Evolutionary conservation across 352 stramenopile species (phyloP).

Genomic region (Blastocystis sp.): DNA sequence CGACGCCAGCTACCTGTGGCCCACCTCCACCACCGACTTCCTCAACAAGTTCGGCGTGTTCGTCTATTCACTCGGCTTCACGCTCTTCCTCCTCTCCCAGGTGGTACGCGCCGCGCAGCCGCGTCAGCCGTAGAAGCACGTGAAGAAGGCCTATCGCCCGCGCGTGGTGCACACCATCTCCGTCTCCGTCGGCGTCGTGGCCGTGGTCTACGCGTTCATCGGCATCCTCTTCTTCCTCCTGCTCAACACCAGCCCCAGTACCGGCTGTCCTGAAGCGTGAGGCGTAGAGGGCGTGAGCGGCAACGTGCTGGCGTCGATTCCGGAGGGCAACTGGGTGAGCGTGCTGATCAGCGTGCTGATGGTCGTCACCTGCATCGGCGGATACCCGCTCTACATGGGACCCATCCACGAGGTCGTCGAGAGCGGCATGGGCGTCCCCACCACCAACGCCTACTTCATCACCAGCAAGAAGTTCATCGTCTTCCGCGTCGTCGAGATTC

Average conservation of each 20-base stretch:
- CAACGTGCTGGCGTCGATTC: conserved; percentile 40
- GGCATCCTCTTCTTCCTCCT: not conserved
- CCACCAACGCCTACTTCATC: conserved; percentile 11
- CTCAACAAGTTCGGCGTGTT: conserved; percentile 59
- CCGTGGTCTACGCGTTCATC: conserved; percentile 13
- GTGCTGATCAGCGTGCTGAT: conserved; percentile 57
- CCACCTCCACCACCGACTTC: not conserved
- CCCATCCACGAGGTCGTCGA: conserved; percentile 53
- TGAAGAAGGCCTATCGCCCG: not conserved
- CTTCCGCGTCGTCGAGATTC: not conserved
- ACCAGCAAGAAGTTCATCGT: not conserved
- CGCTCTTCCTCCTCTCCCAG: conserved; percentile 35
- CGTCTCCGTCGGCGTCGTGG: conserved; percentile 5
- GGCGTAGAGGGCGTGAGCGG: not conserved
- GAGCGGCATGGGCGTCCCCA: not conserved
- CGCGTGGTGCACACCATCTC: not conserved
- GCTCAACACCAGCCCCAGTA: not conserved
- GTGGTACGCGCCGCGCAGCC: not conserved
- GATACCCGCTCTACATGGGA: conserved; percentile 41
- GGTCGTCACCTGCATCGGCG: conserved; percentile 62
- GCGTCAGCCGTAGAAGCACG: conserved; percentile 32
- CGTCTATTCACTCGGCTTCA: conserved; percentile 62
- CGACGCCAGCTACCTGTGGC: not conserved
- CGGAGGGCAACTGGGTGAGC: not conserved
- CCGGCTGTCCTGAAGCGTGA: not conserved